A percentile compares a stretch with the other conserved stretches of the same genome.
phyloP scores from a whole-genome alignment of 2,329 filamentous ascomycete genomes.

The Tolypocladium pustulatum region DNA sequence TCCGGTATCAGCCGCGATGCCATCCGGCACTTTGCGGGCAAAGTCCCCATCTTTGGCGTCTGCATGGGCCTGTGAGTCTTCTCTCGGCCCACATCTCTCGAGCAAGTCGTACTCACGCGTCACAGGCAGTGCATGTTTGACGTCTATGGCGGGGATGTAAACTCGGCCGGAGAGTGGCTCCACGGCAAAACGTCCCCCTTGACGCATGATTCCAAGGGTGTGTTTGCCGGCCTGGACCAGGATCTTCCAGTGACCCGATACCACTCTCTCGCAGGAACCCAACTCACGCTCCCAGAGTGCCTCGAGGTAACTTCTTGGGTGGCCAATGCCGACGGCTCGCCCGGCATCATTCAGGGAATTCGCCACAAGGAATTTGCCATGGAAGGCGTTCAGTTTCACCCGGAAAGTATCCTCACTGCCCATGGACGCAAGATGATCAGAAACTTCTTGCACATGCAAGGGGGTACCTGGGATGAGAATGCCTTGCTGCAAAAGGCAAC shows the following conservation, averaged over 20 bases:
- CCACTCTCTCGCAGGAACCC: slow-evolving; percentile 89
- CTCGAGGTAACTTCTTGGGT: slow-evolving; percentile 91
- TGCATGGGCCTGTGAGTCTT: slow-evolving; percentile 84
- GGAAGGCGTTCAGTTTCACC: slow-evolving; percentile 97
- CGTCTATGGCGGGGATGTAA: slow-evolving; percentile 82
- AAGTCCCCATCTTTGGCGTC: slow-evolving; percentile 92
- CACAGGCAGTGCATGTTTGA: slow-evolving; percentile 86
- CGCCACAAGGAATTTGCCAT: slow-evolving; percentile 83
- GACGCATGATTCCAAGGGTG: slow-evolving; percentile 82
- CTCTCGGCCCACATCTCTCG: background rate
- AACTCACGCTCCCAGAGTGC: slow-evolving; percentile 72
- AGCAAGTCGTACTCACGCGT: slow-evolving; percentile 2
- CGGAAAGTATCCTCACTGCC: slow-evolving; percentile 90
- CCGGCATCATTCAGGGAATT: slow-evolving; percentile 91
- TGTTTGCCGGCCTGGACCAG: slow-evolving; percentile 73
- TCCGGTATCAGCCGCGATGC: slow-evolving; percentile 89
- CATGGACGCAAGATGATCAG: slow-evolving; percentile 81
- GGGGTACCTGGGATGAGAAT: slow-evolving; percentile 86
- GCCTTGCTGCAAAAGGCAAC: slow-evolving; percentile 40
- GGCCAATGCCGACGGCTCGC: slow-evolving; percentile 61
- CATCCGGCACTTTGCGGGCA: slow-evolving; percentile 83
- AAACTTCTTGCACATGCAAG: slow-evolving; percentile 82
- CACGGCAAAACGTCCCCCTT: slow-evolving; percentile 94
- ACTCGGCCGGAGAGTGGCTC: slow-evolving; percentile 88
- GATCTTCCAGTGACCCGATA: slow-evolving; percentile 85